Base-by-base conservation (phyloP, 768 basidiomycete species). In the Lanmaoa rubissima region DNA sequence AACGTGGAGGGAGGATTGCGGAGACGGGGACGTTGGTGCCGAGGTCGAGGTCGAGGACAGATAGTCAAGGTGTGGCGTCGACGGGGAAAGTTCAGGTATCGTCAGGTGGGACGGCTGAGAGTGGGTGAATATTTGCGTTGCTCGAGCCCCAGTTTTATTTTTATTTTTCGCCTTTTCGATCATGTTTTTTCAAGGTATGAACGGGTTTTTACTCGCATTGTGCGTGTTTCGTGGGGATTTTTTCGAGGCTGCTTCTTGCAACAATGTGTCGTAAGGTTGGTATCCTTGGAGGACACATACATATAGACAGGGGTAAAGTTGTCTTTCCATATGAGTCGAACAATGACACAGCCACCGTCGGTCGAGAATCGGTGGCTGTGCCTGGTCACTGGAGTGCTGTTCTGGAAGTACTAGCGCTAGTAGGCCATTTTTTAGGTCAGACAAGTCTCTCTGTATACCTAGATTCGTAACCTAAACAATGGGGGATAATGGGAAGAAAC, bases 1-100 rank as follows among this genome's bases (percentile, higher is more conserved):
- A 87, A 58, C 78, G 81, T 5, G 85, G 87, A 7, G 87, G 78
- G 21, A 74, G 88, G 36, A 78, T 90, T 28, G 88, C 87, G 1
- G 88, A 90, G 75, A 86, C 82, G 41, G 86, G 86, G 14, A 78
- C 76, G 49, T 66, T 90, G 51, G 53, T 79, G 44, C 75, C 78
- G 21, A 68, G 82, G 55, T 80, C 79, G 54, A 34, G 61, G 42
- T 65, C 76, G 78, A 43, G 62, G 51, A 76, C 79, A 26, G 78
- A 76, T 24, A 82, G 80, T 60, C 75, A 76, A 61, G 77, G 73
- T 49, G 62, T 78, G 17, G 58, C 69, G 38, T 64, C 70, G 26
- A 71, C 73, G 12, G 48, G 53, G 65, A 70, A 46, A 72, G 76
- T 35, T 66, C 66, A 44, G 68, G 72, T 45, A 70, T 67, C 49